Evolutionary conservation across 2,329 filamentous ascomycete genomes (phyloP).

Genomic region (Ceratocystis cubensis): DNA sequence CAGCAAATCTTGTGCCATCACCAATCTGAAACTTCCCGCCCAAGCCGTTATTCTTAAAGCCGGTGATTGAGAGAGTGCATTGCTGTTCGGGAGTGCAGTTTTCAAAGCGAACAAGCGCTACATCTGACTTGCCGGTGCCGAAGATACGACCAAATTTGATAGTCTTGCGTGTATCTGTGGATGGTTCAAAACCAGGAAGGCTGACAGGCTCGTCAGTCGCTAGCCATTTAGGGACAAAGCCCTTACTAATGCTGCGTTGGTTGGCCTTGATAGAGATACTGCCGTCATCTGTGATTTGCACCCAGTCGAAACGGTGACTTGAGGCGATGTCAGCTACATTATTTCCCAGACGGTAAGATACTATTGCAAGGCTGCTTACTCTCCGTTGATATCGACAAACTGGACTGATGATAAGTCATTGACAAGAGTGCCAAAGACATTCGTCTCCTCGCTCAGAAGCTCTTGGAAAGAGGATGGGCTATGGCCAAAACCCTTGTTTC

Average conservation of each 20-base stretch:
- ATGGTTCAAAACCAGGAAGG: not conserved
- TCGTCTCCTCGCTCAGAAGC: conserved; percentile 19
- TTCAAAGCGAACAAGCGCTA: not conserved
- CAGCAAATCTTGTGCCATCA: conserved; percentile 21
- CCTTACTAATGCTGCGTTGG: conserved; percentile 19
- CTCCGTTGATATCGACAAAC: conserved; percentile 24
- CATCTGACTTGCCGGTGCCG: conserved; percentile 15
- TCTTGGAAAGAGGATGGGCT: conserved; percentile 28
- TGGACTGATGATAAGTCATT: conserved; percentile 22
- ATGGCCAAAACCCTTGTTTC: conserved; percentile 27
- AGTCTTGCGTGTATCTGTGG: not conserved
- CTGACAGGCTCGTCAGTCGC: not conserved
- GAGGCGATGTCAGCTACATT: conserved; percentile 21
- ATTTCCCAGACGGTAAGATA: conserved; percentile 3
- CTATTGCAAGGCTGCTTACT: conserved; percentile 11
- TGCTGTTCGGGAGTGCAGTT: not conserved
- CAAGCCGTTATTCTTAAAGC: conserved; percentile 22
- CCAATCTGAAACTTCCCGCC: conserved; percentile 22
- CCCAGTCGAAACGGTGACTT: conserved; percentile 15
- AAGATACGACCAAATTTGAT: conserved; percentile 23
- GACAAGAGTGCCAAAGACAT: conserved; percentile 18
- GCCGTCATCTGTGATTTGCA: conserved; percentile 26
- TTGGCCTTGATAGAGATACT: conserved; percentile 26
- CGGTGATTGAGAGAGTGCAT: conserved; percentile 17
- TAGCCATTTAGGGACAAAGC: conserved; percentile 20